Percentiles rank a stretch among this genome's conserved stretches.
These are phyloP conservation scores for Saccharomyces hybrid DNA, from an alignment of 1,139 yeast genomes.

Conservation along the genomic window DNA sequence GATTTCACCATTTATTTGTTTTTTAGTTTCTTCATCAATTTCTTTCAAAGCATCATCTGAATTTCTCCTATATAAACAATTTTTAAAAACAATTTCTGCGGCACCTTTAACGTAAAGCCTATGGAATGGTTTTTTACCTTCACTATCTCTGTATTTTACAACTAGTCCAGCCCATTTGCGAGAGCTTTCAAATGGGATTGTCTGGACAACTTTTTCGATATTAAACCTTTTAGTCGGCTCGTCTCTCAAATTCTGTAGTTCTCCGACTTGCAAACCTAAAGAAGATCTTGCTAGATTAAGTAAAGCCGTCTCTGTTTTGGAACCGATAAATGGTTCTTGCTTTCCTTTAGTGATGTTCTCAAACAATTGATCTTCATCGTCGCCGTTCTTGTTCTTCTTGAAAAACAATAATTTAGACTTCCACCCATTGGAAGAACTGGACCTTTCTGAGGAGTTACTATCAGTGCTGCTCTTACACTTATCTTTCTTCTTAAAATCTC, in stretches of 20 bases:
- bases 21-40: constrained; percentile 25
- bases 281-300: constrained; percentile 57
- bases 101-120: constrained; percentile 85
- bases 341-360: constrained; percentile 15
- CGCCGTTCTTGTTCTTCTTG: constrained; percentile 1
- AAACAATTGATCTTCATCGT: constrained; percentile 17
- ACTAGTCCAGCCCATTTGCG: constrained; percentile 90
- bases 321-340: constrained; percentile 69
- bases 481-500: constrained; percentile 20
- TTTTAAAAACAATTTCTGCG: constrained; percentile 70
- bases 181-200: constrained; percentile 85
- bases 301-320: constrained; percentile 90
- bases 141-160: constrained; percentile 35
- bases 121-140: constrained; percentile 33
- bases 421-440: not conserved
- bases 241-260: constrained; percentile 37
- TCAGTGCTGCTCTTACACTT: not conserved
- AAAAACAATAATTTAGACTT: constrained; percentile 18
- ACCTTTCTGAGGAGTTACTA: not conserved
- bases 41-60: constrained; percentile 31
- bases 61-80: constrained; percentile 41
- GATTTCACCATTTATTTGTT: constrained; percentile 40
- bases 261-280: constrained; percentile 40
- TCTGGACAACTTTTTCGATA: constrained; percentile 46
- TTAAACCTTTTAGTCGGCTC: constrained; percentile 25